Conservation (phyloP, 2,329 filamentous ascomycete genomes). For the Mycogone perniciosa region DNA sequence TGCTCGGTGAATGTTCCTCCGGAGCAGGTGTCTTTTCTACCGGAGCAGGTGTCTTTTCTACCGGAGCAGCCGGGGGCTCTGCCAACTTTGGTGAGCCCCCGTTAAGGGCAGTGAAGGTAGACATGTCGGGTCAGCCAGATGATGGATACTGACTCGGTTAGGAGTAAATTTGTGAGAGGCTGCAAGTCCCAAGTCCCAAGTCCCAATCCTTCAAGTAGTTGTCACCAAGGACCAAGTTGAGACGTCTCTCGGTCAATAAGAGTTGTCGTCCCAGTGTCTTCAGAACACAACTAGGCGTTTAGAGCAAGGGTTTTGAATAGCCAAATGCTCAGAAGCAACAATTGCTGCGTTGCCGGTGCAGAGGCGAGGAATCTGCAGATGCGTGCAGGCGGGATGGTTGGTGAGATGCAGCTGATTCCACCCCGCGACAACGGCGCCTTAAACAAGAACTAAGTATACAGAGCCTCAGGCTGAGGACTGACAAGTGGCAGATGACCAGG, state of each 20-base stretch:
- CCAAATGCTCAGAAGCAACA: not conserved
- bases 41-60: constrained; percentile 24
- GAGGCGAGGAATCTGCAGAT: not conserved
- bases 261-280: too few species aligned
- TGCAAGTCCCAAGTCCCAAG: too few species aligned
- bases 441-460: not conserved
- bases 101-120: constrained; percentile 47
- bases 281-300: too few species aligned
- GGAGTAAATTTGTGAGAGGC: not conserved
- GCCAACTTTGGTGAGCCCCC: constrained; percentile 41
- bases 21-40: constrained; percentile 26
- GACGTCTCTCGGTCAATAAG: too few species aligned
- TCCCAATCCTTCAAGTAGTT: too few species aligned
- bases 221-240: too few species aligned
- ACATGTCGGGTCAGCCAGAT: constrained; percentile 31
- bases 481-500: not conserved
- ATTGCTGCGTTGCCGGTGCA: not conserved
- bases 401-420: not conserved
- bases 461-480: too few species aligned
- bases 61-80: constrained; percentile 27
- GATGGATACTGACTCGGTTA: constrained; percentile 4
- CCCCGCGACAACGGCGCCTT: not conserved
- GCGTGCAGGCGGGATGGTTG: not conserved
- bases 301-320: too few species aligned
- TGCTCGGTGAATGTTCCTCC: constrained; percentile 28